These are phyloP conservation scores for Caloboletus firmus DNA, from an alignment of 1,284 basidiomycete genomes.

Conservation along the genomic window DNA sequence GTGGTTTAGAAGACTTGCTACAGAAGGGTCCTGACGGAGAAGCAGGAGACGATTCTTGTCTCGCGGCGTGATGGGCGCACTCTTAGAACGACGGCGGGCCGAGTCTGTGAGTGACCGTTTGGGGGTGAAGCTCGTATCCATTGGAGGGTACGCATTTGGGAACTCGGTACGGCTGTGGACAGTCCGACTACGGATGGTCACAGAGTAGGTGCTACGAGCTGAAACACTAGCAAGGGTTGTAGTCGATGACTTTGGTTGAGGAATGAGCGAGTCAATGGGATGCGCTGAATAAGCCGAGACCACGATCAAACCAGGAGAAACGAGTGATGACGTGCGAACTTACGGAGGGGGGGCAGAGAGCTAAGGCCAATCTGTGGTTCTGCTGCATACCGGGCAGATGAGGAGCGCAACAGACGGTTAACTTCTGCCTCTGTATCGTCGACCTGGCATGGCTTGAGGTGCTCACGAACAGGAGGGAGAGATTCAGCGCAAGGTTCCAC, in stretches of 20 bases:
- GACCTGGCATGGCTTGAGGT: slow-evolving; percentile 23
- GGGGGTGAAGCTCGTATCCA: slow-evolving; percentile 29
- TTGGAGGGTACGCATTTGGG: slow-evolving; percentile 54
- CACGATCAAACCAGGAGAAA: background rate
- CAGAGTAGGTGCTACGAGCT: slow-evolving; percentile 62
- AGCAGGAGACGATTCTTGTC: slow-evolving; percentile 54
- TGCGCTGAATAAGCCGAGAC: slow-evolving; percentile 47
- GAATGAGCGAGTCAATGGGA: slow-evolving; percentile 58
- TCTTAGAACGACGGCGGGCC: slow-evolving; percentile 34
- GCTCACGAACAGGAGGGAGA: slow-evolving; percentile 9
- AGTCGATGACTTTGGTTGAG: slow-evolving; percentile 48
- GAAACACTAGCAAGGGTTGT: slow-evolving; percentile 51
- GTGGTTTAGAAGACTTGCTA: slow-evolving; percentile 65
- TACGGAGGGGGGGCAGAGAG: slow-evolving; percentile 66
- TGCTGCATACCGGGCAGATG: slow-evolving; percentile 62
- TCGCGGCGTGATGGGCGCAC: slow-evolving; percentile 41
- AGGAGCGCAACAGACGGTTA: slow-evolving; percentile 65
- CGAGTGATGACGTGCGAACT: slow-evolving; percentile 31
- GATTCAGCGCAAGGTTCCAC: slow-evolving; percentile 14
- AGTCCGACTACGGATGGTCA: slow-evolving; percentile 63
- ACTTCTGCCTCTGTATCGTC: slow-evolving; percentile 59
- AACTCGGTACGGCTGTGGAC: slow-evolving; percentile 64
- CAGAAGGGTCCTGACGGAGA: slow-evolving; percentile 72
- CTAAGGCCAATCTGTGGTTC: slow-evolving; percentile 55
- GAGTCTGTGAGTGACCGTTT: slow-evolving; percentile 29